These are phyloP conservation scores for Cytospora piceae DNA, from an alignment of 2,329 filamentous ascomycete genomes.

Conservation along the genomic window DNA sequence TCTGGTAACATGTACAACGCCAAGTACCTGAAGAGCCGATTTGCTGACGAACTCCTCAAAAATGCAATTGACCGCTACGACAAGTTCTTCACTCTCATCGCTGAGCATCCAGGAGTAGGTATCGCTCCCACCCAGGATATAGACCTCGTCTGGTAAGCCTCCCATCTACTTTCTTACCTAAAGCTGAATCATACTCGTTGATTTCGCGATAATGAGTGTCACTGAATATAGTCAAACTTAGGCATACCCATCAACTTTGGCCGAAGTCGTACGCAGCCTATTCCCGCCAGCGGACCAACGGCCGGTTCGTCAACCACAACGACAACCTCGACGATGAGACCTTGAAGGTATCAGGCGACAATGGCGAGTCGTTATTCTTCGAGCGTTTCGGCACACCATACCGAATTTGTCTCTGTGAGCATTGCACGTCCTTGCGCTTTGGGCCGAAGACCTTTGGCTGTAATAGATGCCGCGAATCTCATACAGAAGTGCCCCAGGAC, in stretches of 20 bases:
- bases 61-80: background rate
- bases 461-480: background rate
- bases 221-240: background rate
- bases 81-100: constrained; percentile 19
- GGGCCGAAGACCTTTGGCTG: background rate
- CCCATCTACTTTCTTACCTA: background rate
- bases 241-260: constrained; percentile 20
- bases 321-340: constrained; percentile 6
- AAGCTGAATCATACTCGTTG: no score
- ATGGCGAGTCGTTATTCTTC: background rate
- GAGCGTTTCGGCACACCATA: constrained; percentile 5
- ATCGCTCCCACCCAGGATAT: constrained; percentile 2
- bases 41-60: background rate
- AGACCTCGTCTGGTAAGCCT: constrained; percentile 14
- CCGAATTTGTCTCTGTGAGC: background rate
- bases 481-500: no score
- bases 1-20: background rate
- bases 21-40: background rate
- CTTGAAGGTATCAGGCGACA: background rate
- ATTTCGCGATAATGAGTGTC: background rate
- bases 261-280: constrained; percentile 6
- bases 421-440: background rate
- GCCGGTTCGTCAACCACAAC: constrained; percentile 11
- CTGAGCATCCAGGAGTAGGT: constrained; percentile 7
- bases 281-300: constrained; percentile 7